Base-by-base conservation (phyloP, 805 yeast genomes). In the Saccharomycopsis oosterbeekiorum region DNA sequence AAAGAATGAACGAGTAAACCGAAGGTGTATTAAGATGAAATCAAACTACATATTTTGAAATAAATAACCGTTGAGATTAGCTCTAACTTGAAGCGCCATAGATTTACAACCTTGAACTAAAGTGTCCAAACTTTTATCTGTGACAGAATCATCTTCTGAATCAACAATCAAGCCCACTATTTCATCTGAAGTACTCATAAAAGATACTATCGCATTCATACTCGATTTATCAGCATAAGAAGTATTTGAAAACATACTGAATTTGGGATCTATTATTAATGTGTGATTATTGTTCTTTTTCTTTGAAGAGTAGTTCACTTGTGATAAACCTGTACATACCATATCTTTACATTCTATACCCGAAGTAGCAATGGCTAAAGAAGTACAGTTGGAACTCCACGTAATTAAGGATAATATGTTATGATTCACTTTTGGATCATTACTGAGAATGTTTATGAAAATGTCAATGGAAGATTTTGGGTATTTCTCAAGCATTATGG, bases 401-500 rank as follows among this genome's bases (percentile, higher is more conserved):
- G 80, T 77, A 24, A 76, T 70, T 59, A 79, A 72, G 56, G 79
- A 75, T 55, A 76, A 67, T 57, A 77, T 69, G 12, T 71, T 68
- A 57, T 69, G 67, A 15, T 71, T 59, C 34, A 68, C 64, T 14
- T 42, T 58, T 47, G 72, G 66, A 43, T 63, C 65, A 21, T 59
- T 54, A 8, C 85, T 77, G 36, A 92, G 78, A 8, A 93, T 75
- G 47, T 86, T 82, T 5, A 94, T 76, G 64, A 85, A 86, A 15
- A 93, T 80, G 68, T 86, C 94, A 61, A 93, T 89, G 19, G 92
- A 84, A 1, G 97, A 88, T 72, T 93, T 93, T 4, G 98, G 97
- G 71, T 94, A 94, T 64, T 85, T 84, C 14, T 81, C 81, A 40
- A 89, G 74, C 19, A 85, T 66, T 1, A 88, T 76, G 1, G 84